Conservation (phyloP, 768 basidiomycete genomes). For the Coprinopsis strossmayeri region DNA sequence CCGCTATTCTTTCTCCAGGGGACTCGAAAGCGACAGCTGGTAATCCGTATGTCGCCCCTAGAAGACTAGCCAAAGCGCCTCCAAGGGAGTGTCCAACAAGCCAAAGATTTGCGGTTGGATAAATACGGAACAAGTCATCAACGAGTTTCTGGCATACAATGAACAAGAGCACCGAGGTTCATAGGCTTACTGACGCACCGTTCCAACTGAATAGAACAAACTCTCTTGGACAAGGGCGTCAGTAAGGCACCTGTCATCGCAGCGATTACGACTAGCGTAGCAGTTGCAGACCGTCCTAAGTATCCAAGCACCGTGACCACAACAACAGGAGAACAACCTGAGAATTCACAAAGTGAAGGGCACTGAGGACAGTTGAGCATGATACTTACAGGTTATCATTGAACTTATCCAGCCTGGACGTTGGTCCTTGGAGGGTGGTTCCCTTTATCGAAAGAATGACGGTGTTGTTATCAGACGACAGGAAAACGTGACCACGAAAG, state of each 20-base stretch:
- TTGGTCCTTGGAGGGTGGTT: constrained; percentile 79
- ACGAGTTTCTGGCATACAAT: constrained; percentile 62
- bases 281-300: constrained; percentile 87
- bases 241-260: constrained; percentile 77
- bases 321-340: constrained; percentile 84
- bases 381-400: constrained; percentile 70
- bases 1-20: constrained; percentile 69
- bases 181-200: constrained; percentile 42
- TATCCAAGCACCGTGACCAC: constrained; percentile 83
- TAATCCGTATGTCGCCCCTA: constrained; percentile 85
- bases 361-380: not conserved
- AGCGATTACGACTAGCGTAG: constrained; percentile 62
- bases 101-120: constrained; percentile 85
- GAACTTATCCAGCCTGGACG: constrained; percentile 86
- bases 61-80: constrained; percentile 82
- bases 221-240: constrained; percentile 82
- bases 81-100: constrained; percentile 86
- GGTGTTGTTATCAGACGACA: constrained; percentile 71
- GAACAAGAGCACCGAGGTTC: not conserved
- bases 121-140: constrained; percentile 77
- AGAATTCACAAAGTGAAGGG: not conserved
- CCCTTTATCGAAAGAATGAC: constrained; percentile 85
- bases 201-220: constrained; percentile 87
- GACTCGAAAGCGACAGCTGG: constrained; percentile 91
- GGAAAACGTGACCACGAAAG: constrained; percentile 87